A percentile compares a stretch with the other conserved stretches of the same genome.
phyloP scores from a whole-genome alignment of 306 rosid species.

The Medicago truncatula region DNA sequence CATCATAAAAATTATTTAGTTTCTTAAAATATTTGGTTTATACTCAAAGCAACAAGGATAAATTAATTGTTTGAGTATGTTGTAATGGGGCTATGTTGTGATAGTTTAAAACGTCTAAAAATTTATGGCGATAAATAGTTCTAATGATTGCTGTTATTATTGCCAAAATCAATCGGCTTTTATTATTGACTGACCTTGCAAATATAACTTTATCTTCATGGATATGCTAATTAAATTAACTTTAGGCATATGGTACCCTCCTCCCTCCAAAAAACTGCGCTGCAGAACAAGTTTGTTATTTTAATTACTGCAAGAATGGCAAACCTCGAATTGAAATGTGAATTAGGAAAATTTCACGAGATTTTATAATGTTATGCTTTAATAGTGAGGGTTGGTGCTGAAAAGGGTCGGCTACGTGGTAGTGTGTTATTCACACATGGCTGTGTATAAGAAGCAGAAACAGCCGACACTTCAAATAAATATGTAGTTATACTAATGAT shows the following conservation, averaged over 20 bases:
- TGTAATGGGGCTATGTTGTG: neutral
- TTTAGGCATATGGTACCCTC: neutral
- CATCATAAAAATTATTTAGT: neutral
- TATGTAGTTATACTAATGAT: neutral
- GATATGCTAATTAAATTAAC: neutral
- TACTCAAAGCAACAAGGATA: constrained; percentile 20
- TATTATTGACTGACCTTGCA: constrained; percentile 5
- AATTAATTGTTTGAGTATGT: neutral
- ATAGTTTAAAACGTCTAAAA: constrained; percentile 7
- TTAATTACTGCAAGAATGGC: constrained; percentile 1
- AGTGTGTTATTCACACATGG: constrained; percentile 3
- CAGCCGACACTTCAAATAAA: constrained; percentile 16
- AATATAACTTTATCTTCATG: neutral
- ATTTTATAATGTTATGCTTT: neutral
- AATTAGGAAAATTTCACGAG: neutral
- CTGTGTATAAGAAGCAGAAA: constrained; percentile 3
- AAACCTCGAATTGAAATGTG: constrained; percentile 1
- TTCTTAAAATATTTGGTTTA: constrained; percentile 10
- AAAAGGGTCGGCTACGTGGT: neutral
- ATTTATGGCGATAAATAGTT: neutral
- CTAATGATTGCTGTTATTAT: neutral
- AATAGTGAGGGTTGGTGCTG: constrained; percentile 7
- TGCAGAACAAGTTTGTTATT: constrained; percentile 7
- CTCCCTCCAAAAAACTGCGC: constrained; percentile 5
- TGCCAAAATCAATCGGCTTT: constrained; percentile 7